A percentile compares a stretch with the other conserved stretches of the same genome.
phyloP scores from a whole-genome alignment of 345 rosid genomes.

The Melaleuca alternifolia region DNA sequence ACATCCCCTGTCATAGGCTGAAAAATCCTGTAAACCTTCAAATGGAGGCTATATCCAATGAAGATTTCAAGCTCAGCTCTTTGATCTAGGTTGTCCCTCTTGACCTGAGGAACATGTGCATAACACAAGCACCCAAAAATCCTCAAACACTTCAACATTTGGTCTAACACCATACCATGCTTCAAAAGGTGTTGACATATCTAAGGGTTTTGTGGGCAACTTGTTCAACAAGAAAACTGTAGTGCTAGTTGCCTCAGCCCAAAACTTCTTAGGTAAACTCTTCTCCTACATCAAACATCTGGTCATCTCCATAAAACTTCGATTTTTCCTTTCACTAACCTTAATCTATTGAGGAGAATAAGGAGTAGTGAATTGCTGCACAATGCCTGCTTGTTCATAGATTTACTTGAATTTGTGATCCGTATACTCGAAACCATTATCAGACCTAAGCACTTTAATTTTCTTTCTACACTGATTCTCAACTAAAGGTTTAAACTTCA shows the following conservation, averaged over 20 bases:
- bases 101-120: background rate
- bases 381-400: background rate
- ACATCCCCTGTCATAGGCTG: background rate
- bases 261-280: background rate
- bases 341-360: no score
- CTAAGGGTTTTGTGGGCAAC: background rate
- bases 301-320: background rate
- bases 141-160: background rate
- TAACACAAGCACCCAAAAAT: background rate
- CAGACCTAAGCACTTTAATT: background rate
- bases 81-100: background rate
- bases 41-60: background rate
- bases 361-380: background rate
- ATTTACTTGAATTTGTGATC: background rate
- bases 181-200: background rate
- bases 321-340: background rate
- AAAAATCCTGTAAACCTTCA: constrained; percentile 5
- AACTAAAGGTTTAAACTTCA: background rate
- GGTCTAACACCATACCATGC: background rate
- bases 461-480: background rate
- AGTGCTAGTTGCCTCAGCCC: background rate
- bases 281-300: background rate
- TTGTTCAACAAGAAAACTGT: background rate
- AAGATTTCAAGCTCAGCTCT: background rate
- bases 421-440: background rate